phyloP scores from a whole-genome alignment of 2,329 filamentous ascomycete species.

The Thielaviopsis euricoi region DNA sequence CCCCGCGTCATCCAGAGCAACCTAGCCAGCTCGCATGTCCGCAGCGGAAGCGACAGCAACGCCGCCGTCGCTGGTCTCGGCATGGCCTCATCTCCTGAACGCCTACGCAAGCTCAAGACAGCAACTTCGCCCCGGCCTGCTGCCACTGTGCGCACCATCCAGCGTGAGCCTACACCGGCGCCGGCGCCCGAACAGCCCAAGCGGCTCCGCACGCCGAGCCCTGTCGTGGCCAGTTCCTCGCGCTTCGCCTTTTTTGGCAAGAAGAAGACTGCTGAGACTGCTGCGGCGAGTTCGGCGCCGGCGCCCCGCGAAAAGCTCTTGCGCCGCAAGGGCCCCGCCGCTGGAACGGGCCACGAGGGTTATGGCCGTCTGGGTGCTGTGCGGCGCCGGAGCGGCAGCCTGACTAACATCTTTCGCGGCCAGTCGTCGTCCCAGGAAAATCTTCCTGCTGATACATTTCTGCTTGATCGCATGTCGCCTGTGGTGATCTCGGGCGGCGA shows the following conservation, averaged over 20 bases:
- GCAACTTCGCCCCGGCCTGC: neutral
- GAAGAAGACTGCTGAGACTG: constrained; percentile 44
- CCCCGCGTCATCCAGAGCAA: constrained; percentile 47
- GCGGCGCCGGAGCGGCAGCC: constrained; percentile 48
- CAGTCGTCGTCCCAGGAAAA: constrained; percentile 35
- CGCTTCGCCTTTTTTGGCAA: constrained; percentile 67
- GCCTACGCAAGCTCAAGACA: neutral
- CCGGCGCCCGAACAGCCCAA: constrained; percentile 13
- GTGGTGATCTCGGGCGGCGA: constrained; percentile 50
- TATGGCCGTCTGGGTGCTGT: constrained; percentile 50
- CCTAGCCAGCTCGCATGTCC: constrained; percentile 31
- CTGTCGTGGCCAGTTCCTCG: constrained; percentile 36
- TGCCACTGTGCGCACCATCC: neutral
- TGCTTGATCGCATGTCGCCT: constrained; percentile 45
- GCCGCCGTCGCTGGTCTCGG: constrained; percentile 16
- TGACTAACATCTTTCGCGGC: constrained; percentile 28
- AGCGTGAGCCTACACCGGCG: neutral
- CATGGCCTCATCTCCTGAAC: constrained; percentile 1
- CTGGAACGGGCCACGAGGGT: constrained; percentile 88
- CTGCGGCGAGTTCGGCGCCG: constrained; percentile 3
- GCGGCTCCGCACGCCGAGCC: constrained; percentile 32
- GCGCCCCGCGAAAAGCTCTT: constrained; percentile 42
- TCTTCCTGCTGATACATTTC: constrained; percentile 36
- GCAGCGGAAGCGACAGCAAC: constrained; percentile 26
- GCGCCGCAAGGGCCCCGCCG: constrained; percentile 61